A percentile compares a stretch with the other conserved stretches of the same genome.
Evolutionary conservation across 257 asterid species (phyloP).

Genomic region (Avicennia marina): DNA sequence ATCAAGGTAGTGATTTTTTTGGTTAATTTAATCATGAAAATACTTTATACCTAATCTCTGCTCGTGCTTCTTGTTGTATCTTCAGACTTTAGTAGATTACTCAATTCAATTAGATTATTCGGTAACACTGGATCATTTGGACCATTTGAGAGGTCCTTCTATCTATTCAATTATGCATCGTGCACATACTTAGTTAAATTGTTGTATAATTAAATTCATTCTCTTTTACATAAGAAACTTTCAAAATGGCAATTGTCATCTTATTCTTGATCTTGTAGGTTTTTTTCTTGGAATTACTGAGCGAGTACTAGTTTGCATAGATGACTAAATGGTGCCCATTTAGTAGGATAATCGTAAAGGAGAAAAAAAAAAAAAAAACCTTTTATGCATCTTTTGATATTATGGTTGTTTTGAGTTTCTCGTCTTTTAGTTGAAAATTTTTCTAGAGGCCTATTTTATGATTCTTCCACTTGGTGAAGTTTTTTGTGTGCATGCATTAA

Average conservation of each 20-base stretch:
- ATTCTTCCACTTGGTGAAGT: neutral
- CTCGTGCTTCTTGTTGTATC: neutral
- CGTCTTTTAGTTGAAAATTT: neutral
- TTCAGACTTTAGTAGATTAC: neutral
- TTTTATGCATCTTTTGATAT: too few relatives aligned
- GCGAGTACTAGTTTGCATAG: too few relatives aligned
- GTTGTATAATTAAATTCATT: neutral
- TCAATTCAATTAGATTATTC: neutral
- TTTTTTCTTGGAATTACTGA: too few relatives aligned
- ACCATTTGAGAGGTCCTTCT: neutral
- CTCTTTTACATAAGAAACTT: neutral
- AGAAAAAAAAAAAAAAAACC: too few relatives aligned
- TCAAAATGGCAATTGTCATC: neutral
- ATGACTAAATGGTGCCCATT: too few relatives aligned
- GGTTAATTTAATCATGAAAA: neutral
- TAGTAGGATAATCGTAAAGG: too few relatives aligned
- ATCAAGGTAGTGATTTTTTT: slow-evolving; percentile 53
- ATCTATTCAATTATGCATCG: neutral
- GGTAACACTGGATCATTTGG: neutral
- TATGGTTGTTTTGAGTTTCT: neutral
- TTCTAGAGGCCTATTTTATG: neutral
- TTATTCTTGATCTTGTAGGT: neutral
- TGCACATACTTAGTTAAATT: neutral
- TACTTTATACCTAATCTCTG: neutral
- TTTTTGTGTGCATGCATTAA: neutral